These are phyloP conservation scores for Aspergillus sp. DNA, from an alignment of 2,329 filamentous ascomycete species.

Conservation along the genomic window DNA sequence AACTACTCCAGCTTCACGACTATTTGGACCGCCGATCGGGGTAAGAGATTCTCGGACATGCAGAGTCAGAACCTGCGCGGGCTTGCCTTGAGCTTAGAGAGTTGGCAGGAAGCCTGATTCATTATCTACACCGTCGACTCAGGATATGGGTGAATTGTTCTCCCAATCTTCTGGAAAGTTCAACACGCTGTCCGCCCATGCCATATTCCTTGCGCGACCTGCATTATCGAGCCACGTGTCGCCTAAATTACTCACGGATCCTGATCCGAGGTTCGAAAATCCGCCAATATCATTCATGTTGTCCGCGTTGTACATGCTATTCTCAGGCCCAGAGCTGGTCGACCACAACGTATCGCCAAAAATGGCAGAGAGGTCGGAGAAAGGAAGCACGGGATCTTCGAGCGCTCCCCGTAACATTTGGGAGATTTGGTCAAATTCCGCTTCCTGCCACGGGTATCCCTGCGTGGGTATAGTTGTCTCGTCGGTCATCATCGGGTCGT, in stretches of 20 bases:
- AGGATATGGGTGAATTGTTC: no score
- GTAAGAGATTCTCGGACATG: not conserved
- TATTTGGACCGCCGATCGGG: not conserved
- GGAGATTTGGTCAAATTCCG: not conserved
- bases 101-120: not conserved
- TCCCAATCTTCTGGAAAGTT: not conserved
- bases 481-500: not conserved
- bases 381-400: not conserved
- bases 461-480: not conserved
- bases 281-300: no score
- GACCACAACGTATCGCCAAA: not conserved
- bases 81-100: not conserved
- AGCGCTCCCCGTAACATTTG: not conserved
- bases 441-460: not conserved
- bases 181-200: not conserved
- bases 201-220: not conserved
- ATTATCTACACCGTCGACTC: no score
- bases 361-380: not conserved
- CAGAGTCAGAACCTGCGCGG: no score
- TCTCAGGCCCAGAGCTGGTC: not conserved
- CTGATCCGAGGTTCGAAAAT: no score
- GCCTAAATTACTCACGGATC: not conserved
- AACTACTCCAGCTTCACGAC: not conserved
- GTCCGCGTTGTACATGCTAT: no score
- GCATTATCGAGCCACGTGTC: not conserved